A percentile compares a stretch with the other conserved stretches of the same genome.
Evolutionary conservation across 2,329 filamentous ascomycete species (phyloP).

Genomic region (Emmonsiellopsis sp.): DNA sequence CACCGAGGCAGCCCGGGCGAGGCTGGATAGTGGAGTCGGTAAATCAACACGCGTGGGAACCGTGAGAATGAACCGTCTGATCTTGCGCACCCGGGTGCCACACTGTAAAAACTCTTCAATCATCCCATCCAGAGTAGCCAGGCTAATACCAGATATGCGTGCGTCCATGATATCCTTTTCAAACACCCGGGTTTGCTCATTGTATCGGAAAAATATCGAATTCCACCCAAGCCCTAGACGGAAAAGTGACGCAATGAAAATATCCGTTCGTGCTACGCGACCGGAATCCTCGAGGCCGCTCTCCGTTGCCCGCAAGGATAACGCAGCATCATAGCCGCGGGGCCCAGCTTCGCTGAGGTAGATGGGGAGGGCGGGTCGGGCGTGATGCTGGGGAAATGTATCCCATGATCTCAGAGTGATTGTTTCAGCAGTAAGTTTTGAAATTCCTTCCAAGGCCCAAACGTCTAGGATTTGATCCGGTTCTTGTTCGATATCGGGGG

Average conservation of each 20-base stretch:
- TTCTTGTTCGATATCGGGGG: conserved; percentile 13
- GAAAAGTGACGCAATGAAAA: conserved; percentile 31
- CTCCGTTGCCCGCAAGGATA: conserved; percentile 19
- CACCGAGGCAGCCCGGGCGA: conserved; percentile 24
- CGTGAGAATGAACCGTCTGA: conserved; percentile 26
- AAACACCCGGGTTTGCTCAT: conserved; percentile 26
- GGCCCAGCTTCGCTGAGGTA: conserved; percentile 37
- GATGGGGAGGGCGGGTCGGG: conserved; percentile 24
- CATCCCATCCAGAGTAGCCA: conserved; percentile 28
- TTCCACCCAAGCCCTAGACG: conserved; percentile 35
- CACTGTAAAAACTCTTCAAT: conserved; percentile 24
- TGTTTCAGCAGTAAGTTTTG: conserved; percentile 8
- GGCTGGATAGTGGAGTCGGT: conserved; percentile 24
- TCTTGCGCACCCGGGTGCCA: conserved; percentile 27
- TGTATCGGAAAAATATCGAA: conserved; percentile 34
- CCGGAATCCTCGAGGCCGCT: conserved; percentile 16
- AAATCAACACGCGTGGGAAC: conserved; percentile 18
- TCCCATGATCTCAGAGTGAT: conserved; percentile 32
- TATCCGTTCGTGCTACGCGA: conserved; percentile 25
- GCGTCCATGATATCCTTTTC: conserved; percentile 34
- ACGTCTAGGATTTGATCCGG: conserved; percentile 19
- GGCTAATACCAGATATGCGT: conserved; percentile 42
- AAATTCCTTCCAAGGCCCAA: conserved; percentile 24
- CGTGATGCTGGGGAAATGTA: conserved; percentile 23
- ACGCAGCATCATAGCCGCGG: conserved; percentile 29